Base-by-base conservation (phyloP, 2,329 filamentous ascomycete genomes). In the Claviceps arundinis region DNA sequence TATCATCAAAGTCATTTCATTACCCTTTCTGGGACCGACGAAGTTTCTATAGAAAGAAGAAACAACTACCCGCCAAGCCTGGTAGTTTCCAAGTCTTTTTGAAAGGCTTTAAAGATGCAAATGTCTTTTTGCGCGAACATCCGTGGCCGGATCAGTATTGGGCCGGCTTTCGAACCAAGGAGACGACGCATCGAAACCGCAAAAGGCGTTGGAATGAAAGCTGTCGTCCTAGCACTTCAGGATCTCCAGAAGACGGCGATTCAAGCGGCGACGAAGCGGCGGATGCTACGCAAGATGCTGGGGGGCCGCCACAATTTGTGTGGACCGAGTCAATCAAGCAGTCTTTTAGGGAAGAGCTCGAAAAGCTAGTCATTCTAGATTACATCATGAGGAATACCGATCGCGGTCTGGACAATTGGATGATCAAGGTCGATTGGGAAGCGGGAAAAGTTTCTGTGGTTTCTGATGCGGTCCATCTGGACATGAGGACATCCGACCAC, bases 321-420 rank as follows among this genome's bases (percentile, higher is more conserved):
- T 98, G 93, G 93, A 95, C 89, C 0, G 87, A 94, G 50, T 71
- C 76, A 5, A 69, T 98, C 46, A 94, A 97, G 64, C 88, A 95
- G 66, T 86, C 88, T 0, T 95, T 98, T 65, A 77, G 93, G 40
- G 93, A 98, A 67, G 87, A 97, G 69, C 76, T 98, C 47, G 93
- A 98, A 70, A 97, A 96, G 68, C 75, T 98, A 7, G 94, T 98
- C 22, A 95, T 98, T 61, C 69, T 98, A 58, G 93, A 98, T 69
- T 98, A 98, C 65, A 95, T 98, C 57, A 98, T 98, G 93, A 82
- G 93, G 53, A 98, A 98, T 64, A 98, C 93, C 1, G 93, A 98
- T 66, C 81, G 93, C 69, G 93, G 93, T 1, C 74, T 96, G 52
- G 93, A 98, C 66, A 98, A 98, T 61, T 98, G 93, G 93, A 98